These are phyloP conservation scores for Avena insularis DNA, from an alignment of 176 grass and related monocot genomes.

Conservation along the genomic window DNA sequence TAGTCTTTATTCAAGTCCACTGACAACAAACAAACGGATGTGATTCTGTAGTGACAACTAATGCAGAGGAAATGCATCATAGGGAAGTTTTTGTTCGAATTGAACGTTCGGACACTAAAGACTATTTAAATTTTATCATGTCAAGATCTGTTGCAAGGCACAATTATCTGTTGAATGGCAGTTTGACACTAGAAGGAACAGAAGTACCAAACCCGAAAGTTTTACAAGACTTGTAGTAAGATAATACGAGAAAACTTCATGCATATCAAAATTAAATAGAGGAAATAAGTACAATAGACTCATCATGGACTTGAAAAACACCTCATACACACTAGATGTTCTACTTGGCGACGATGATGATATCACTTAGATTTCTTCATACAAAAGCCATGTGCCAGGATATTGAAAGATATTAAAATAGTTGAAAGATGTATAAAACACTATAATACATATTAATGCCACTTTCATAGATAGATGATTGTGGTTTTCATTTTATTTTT, in stretches of 20 bases:
- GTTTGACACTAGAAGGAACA: background rate
- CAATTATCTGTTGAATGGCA: background rate
- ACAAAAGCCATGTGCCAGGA: background rate
- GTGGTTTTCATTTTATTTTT: background rate
- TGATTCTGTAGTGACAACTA: background rate
- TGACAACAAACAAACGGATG: background rate
- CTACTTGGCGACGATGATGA: background rate
- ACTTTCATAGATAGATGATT: background rate
- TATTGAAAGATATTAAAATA: background rate
- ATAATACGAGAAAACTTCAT: background rate
- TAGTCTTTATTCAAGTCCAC: slow-evolving; percentile 10
- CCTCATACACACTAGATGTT: background rate
- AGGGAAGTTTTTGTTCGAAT: background rate
- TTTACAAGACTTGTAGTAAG: background rate
- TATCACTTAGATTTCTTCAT: background rate
- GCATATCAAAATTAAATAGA: background rate
- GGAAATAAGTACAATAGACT: background rate
- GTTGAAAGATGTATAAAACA: background rate
- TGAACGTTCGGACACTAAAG: background rate
- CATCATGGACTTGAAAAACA: background rate
- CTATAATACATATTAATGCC: background rate
- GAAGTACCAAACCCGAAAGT: background rate
- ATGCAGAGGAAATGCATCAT: background rate
- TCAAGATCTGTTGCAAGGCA: background rate
- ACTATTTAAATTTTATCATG: slow-evolving; percentile 9